These are phyloP conservation scores for Gynostemma pentaphyllum DNA, from an alignment of 306 rosid species.

Conservation along the genomic window DNA sequence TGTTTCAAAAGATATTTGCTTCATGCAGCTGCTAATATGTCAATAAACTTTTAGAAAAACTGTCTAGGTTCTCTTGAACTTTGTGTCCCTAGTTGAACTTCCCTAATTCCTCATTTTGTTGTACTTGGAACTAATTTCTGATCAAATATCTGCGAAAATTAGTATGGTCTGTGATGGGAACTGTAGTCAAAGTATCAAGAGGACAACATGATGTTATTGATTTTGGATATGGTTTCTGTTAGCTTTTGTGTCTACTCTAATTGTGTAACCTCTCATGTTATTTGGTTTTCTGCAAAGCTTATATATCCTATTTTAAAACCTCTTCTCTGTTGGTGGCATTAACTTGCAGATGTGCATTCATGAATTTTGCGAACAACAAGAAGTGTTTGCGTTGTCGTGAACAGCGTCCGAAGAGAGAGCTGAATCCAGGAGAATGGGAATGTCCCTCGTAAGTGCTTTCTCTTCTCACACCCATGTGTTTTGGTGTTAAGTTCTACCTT, in stretches of 20 bases:
- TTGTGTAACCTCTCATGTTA: not conserved
- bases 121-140: no score
- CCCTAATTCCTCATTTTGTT: no score
- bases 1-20: no score
- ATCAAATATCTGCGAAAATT: no score
- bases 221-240: not conserved
- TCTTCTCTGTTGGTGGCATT: slow-evolving; percentile 1
- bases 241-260: not conserved
- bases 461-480: not conserved
- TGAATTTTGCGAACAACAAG: slow-evolving; percentile 65
- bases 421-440: slow-evolving; percentile 61
- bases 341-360: slow-evolving; percentile 60
- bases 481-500: not conserved
- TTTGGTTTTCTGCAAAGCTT: not conserved
- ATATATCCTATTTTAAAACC: not conserved
- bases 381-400: slow-evolving; percentile 61
- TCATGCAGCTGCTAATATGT: no score
- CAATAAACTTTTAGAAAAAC: no score
- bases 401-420: slow-evolving; percentile 33
- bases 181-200: no score
- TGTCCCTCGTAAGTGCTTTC: slow-evolving; percentile 61
- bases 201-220: no score
- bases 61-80: no score
- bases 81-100: no score
- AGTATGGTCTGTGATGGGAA: no score